Evolutionary conservation across 148 eudicot species (phyloP), one percentile per base, ranked within the genome.

Genomic region (Chenopodium berlandieri): DNA sequence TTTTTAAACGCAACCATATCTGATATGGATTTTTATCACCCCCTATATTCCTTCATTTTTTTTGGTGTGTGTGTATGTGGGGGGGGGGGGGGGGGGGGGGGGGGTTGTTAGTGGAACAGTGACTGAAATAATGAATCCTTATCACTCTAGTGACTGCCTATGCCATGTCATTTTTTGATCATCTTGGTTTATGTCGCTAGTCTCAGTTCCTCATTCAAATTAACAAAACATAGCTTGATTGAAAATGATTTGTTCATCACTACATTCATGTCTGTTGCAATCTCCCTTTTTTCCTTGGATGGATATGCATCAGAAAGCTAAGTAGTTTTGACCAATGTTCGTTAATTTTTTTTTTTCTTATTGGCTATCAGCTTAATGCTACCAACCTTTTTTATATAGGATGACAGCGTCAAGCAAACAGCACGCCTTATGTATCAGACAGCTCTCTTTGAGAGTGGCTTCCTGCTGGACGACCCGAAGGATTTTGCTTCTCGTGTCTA

Each of bases 381-480:
- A 23, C 34, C 4, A 67, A 78, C 27, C 27, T 14, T 44, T 31
- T n/a, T 82, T 27, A 70, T 73, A n/a, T 91, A 92, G 99, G 97
- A 90, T 83, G 88, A 78, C 40, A 85, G 84, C 56, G 97, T 95
- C 48, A 91, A 91, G 84, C 89, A 90, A 67, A 91, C 97, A 62
- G 92, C 97, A 25, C 85, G 86, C 25, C 95, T 95, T 68, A 89
- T 94, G 90, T 95, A 95, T 87, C 99, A 94, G 76, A 94, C 95
- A 54, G 99, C 99, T 10, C 90, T 96, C 7, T 88, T 96, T 87
- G 99, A 96, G 89, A 95, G 99, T 74, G 99, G 99, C 30, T 95
- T 95, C 83, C 32, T 80, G 58, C 87, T 91, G 0, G 84, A 66
- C 10, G 94, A 96, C 78, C 94, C 99, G 20, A 92, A 96, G 88